Conservation (phyloP, 75 land plant species). For the Chamaecyparis obtusa region DNA sequence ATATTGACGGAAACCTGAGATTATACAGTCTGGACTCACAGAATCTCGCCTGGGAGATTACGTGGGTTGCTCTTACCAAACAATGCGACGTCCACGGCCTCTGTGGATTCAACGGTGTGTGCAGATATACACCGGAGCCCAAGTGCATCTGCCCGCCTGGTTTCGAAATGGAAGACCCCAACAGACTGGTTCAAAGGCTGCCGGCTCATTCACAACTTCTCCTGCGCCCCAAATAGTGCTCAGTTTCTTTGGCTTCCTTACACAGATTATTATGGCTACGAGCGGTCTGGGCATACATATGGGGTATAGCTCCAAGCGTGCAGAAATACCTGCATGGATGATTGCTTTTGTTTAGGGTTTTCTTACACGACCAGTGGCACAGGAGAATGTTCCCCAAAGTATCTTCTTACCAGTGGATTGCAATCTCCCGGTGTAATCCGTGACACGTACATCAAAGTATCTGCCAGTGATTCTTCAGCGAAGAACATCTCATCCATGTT, state of each 20-base stretch:
- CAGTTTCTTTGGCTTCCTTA: background rate
- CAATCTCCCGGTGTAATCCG: too few relatives aligned
- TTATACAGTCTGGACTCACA: slow-evolving; percentile 34
- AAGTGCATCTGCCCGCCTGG: slow-evolving; percentile 51
- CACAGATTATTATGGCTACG: background rate
- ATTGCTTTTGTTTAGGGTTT: slow-evolving; percentile 24
- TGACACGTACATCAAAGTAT: too few relatives aligned
- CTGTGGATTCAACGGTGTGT: slow-evolving; percentile 48
- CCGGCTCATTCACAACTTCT: background rate
- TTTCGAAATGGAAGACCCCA: slow-evolving; percentile 8
- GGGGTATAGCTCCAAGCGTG: slow-evolving; percentile 18
- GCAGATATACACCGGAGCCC: slow-evolving; percentile 26
- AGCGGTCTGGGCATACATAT: background rate
- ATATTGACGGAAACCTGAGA: slow-evolving; percentile 55
- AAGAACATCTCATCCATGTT: too few relatives aligned
- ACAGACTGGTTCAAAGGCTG: background rate
- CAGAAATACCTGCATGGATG: slow-evolving; percentile 20
- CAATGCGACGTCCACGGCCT: slow-evolving; percentile 40
- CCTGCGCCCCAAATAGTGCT: background rate
- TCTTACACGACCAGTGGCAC: too few relatives aligned
- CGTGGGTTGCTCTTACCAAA: slow-evolving; percentile 37
- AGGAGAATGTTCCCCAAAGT: too few relatives aligned
- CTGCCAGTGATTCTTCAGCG: too few relatives aligned
- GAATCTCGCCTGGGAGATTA: slow-evolving; percentile 21
- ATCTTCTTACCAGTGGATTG: too few relatives aligned